phyloP scores from a whole-genome alignment of 805 yeast species.

The Starmerella tilneyi region DNA sequence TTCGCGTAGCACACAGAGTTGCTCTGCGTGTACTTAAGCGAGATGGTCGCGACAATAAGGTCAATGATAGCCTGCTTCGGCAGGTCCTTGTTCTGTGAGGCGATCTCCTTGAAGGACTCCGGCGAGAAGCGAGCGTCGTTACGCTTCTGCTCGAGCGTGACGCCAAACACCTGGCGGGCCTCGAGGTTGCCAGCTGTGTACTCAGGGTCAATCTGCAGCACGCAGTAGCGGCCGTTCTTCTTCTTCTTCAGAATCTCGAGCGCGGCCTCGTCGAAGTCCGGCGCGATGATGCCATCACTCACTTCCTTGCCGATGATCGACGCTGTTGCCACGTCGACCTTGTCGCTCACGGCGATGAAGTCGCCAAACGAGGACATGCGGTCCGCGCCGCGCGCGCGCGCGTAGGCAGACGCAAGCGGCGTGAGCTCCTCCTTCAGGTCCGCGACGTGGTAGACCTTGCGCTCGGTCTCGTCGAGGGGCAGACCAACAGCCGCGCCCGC shows the following conservation, averaged over 20 bases:
- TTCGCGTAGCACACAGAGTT: conserved; percentile 98
- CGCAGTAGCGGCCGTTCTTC: conserved; percentile 96
- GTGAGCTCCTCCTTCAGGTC: conserved; percentile 83
- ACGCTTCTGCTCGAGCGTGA: conserved; percentile 90
- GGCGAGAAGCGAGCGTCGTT: conserved; percentile 93
- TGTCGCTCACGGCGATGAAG: conserved; percentile 92
- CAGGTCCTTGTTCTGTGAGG: conserved; percentile 72
- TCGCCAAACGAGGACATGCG: conserved; percentile 99
- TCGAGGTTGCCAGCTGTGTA: conserved; percentile 72
- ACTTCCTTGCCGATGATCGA: conserved; percentile 95
- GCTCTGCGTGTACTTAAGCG: conserved; percentile 94
- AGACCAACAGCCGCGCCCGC: conserved; percentile 98
- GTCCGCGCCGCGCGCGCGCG: conserved; percentile 99
- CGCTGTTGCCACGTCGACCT: conserved; percentile 93
- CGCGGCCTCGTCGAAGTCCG: conserved; percentile 90
- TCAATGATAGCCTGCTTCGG: conserved; percentile 90
- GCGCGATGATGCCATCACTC: conserved; percentile 97
- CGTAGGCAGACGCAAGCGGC: conserved; percentile 95
- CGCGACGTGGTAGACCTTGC: conserved; percentile 87
- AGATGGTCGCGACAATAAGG: conserved; percentile 93
- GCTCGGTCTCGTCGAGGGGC: conserved; percentile 83
- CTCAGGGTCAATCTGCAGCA: conserved; percentile 91
- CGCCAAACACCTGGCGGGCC: conserved; percentile 92
- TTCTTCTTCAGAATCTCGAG: conserved; percentile 77
- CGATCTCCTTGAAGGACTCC: conserved; percentile 82